Conservation (phyloP, 257 asterid species). For the Nicotiana paniculata region DNA sequence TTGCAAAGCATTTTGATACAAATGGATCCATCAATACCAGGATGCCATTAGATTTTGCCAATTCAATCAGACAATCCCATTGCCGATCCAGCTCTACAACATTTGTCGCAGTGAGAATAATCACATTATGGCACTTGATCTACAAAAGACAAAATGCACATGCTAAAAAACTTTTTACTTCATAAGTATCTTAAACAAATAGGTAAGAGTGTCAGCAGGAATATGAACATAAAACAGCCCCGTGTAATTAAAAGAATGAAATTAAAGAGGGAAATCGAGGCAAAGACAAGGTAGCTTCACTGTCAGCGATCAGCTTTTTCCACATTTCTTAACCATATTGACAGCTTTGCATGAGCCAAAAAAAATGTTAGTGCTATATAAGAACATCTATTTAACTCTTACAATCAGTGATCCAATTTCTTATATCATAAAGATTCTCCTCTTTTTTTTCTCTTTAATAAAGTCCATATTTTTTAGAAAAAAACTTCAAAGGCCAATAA, state of each 20-base stretch:
- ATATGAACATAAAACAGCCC: not conserved
- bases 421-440: not conserved
- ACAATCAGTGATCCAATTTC: not conserved
- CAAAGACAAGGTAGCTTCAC: not conserved
- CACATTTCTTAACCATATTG: not conserved
- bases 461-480: not conserved
- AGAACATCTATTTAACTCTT: not conserved
- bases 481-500: not conserved
- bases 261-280: not conserved
- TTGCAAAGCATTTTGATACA: constrained; percentile 43
- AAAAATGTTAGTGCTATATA: not conserved
- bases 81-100: constrained; percentile 60
- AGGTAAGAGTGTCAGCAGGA: not conserved
- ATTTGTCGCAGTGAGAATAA: constrained; percentile 66
- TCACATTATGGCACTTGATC: constrained; percentile 86
- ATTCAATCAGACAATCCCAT: constrained; percentile 64
- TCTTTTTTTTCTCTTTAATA: not conserved
- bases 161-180: not conserved
- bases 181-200: not conserved
- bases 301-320: not conserved
- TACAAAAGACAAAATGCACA: constrained; percentile 16
- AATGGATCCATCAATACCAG: constrained; percentile 45
- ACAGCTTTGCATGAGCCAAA: not conserved
- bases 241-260: not conserved
- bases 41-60: constrained; percentile 37